Percentiles rank a stretch among this genome's conserved stretches.
phyloP scores from a whole-genome alignment of 1,284 basidiomycete genomes.

The Pterulicium gracile region DNA sequence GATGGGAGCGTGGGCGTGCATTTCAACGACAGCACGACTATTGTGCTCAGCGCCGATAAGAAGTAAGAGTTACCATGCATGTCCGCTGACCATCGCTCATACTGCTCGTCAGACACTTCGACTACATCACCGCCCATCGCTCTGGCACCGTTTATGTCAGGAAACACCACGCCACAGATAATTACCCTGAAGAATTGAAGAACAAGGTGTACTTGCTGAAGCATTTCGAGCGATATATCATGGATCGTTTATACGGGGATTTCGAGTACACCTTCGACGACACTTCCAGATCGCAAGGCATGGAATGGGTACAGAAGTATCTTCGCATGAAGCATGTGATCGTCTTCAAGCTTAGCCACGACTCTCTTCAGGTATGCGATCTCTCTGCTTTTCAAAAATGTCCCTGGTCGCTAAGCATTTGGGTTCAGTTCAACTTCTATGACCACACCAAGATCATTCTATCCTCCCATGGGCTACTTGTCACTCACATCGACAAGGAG shows the following conservation, averaged over 20 bases:
- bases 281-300: constrained; percentile 55
- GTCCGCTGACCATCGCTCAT: constrained; percentile 10
- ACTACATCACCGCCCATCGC: constrained; percentile 63
- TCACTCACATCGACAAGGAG: constrained; percentile 87
- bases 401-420: constrained; percentile 4
- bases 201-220: constrained; percentile 85
- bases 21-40: constrained; percentile 89
- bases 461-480: constrained; percentile 64
- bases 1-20: constrained; percentile 93
- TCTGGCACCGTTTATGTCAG: constrained; percentile 58
- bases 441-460: constrained; percentile 95
- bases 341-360: constrained; percentile 92
- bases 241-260: constrained; percentile 74
- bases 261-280: constrained; percentile 78
- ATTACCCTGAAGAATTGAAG: constrained; percentile 69
- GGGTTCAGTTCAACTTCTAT: constrained; percentile 87
- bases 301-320: constrained; percentile 95
- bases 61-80: constrained; percentile 37
- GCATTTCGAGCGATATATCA: constrained; percentile 90
- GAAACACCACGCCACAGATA: constrained; percentile 52
- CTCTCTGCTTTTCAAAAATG: constrained; percentile 2
- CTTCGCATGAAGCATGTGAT: constrained; percentile 95
- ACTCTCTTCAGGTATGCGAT: constrained; percentile 71
- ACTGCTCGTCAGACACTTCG: constrained; percentile 55
- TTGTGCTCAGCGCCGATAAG: constrained; percentile 80